phyloP scores from a whole-genome alignment of 441 rosid species.

The Pelargonium exstipulatum region DNA sequence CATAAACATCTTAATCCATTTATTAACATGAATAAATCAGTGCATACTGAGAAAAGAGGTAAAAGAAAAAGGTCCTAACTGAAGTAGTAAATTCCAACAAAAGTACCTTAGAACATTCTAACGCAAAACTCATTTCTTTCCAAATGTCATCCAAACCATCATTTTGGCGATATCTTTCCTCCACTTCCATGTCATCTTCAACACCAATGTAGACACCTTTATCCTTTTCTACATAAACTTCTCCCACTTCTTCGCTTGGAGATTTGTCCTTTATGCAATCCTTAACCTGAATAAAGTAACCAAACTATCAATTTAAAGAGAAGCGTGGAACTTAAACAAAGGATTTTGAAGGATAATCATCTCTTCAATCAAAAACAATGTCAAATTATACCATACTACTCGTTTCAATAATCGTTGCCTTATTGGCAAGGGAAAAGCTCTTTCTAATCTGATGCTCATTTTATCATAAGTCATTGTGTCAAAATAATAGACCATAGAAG shows the following conservation, averaged over 20 bases:
- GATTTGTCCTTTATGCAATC: neutral
- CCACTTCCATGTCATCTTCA: slow-evolving; percentile 29
- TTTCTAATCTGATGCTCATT: neutral
- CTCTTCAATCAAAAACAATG: neutral
- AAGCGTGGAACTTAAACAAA: neutral
- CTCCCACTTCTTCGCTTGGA: slow-evolving; percentile 3
- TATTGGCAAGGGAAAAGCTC: neutral
- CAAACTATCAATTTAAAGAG: slow-evolving; percentile 17
- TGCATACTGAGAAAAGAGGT: neutral
- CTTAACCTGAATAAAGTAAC: neutral
- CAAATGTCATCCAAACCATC: slow-evolving; percentile 65
- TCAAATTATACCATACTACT: neutral
- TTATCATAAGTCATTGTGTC: neutral
- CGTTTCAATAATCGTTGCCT: neutral
- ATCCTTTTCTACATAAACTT: slow-evolving; percentile 30
- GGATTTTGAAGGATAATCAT: neutral
- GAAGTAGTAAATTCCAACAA: neutral
- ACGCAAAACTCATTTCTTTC: slow-evolving; percentile 70
- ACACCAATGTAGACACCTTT: slow-evolving; percentile 65
- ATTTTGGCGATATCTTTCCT: slow-evolving; percentile 23
- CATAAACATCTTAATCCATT: neutral
- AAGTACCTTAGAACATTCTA: slow-evolving; percentile 65
- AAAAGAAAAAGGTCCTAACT: neutral
- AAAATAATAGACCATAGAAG: no score
- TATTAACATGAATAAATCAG: neutral